Conservation (phyloP, 371 early-diverging fungal genomes). For the Massospora cicadina region DNA sequence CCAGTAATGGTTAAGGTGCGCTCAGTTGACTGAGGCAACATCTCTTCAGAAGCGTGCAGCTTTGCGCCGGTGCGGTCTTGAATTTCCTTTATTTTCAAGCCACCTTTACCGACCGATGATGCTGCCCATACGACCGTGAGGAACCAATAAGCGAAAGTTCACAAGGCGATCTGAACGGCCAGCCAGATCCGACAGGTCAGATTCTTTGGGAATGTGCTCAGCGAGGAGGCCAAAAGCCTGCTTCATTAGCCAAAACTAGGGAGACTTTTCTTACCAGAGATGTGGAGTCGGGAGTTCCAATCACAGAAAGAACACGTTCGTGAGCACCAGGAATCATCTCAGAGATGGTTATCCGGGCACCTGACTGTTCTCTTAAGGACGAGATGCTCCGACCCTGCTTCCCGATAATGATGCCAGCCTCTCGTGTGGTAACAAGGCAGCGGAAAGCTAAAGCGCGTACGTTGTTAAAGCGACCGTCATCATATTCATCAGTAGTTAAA, state of each 20-base stretch:
- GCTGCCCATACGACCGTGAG: conserved; percentile 63
- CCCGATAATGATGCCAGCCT: conserved; percentile 88
- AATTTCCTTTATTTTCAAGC: conserved; percentile 71
- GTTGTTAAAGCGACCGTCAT: neutral
- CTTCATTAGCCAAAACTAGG: neutral
- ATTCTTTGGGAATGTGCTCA: neutral
- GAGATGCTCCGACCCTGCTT: conserved; percentile 72
- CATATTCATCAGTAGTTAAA: neutral
- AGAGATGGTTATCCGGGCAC: conserved; percentile 70
- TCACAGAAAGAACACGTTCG: conserved; percentile 71
- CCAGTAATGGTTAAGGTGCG: conserved; percentile 76
- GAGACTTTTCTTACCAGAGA: conserved; percentile 27
- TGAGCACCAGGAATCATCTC: conserved; percentile 65
- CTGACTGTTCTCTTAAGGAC: conserved; percentile 58
- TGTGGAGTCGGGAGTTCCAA: conserved; percentile 54
- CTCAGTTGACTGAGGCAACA: conserved; percentile 52
- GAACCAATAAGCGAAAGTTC: conserved; percentile 49
- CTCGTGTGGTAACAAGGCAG: conserved; percentile 72
- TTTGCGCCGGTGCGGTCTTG: conserved; percentile 70
- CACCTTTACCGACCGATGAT: conserved; percentile 85
- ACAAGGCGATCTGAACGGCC: conserved; percentile 18
- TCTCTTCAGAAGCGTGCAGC: conserved; percentile 60
- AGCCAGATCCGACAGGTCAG: neutral
- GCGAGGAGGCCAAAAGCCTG: conserved; percentile 1
- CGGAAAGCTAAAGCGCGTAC: conserved; percentile 41